A percentile compares a stretch with the other conserved stretches of the same genome.
Conservation (phyloP, 2,329 filamentous ascomycete species). For the Fusarium sp. region DNA sequence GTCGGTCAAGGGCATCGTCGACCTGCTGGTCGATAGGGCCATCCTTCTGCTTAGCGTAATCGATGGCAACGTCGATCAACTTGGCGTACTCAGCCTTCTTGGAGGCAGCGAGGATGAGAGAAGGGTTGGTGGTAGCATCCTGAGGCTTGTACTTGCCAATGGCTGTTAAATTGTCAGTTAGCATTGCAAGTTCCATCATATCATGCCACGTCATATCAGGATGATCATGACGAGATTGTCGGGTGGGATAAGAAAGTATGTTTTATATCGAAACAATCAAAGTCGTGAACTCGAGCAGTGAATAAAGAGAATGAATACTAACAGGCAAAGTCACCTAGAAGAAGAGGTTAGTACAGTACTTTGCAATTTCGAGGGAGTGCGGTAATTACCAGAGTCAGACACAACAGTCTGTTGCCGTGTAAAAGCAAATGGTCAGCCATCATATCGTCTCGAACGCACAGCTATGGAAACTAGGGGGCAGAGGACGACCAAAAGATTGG, state of each 20-base stretch:
- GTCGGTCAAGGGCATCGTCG: slow-evolving; percentile 89
- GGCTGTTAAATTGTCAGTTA: slow-evolving; percentile 65
- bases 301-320: slow-evolving; percentile 56
- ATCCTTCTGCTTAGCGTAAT: slow-evolving; percentile 83
- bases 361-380: slow-evolving; percentile 37
- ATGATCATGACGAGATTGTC: slow-evolving; percentile 15
- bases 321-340: slow-evolving; percentile 80
- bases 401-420: slow-evolving; percentile 79
- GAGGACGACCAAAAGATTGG: neutral
- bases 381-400: slow-evolving; percentile 87
- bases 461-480: neutral
- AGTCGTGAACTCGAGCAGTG: slow-evolving; percentile 13
- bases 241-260: slow-evolving; percentile 1
- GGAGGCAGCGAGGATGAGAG: slow-evolving; percentile 95
- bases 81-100: slow-evolving; percentile 98
- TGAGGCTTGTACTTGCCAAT: slow-evolving; percentile 99
- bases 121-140: slow-evolving; percentile 99
- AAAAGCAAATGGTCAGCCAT: slow-evolving; percentile 43
- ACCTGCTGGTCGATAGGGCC: slow-evolving; percentile 82
- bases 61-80: slow-evolving; percentile 87
- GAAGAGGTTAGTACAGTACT: slow-evolving; percentile 49
- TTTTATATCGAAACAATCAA: slow-evolving; percentile 3
- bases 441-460: slow-evolving; percentile 6
- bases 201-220: slow-evolving; percentile 29
- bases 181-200: slow-evolving; percentile 14